A percentile compares a stretch with the other conserved stretches of the same genome.
These are phyloP conservation scores for Fagus sylvatica DNA, from an alignment of 306 rosid genomes.

Conservation along the genomic window DNA sequence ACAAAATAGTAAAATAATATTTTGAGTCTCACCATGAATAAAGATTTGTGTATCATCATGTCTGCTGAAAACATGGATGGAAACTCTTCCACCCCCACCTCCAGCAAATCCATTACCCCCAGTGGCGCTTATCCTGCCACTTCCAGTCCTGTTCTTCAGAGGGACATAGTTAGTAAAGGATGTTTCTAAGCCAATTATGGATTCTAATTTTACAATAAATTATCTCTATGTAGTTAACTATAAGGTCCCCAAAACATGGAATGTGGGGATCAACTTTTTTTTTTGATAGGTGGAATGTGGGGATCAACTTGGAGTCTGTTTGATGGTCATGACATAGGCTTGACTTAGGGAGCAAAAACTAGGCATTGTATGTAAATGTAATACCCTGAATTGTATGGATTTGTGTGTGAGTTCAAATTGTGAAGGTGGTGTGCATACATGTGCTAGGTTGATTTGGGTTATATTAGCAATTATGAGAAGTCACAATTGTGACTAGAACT, in stretches of 20 bases:
- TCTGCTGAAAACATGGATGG: conserved; percentile 78
- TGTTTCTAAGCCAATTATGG: conserved; percentile 33
- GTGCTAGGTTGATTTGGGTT: too few relatives aligned
- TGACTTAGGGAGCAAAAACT: background rate
- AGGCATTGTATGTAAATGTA: background rate
- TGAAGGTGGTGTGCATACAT: too few relatives aligned
- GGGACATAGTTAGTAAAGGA: conserved; percentile 32
- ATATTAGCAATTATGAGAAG: too few relatives aligned
- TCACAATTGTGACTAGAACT: too few relatives aligned
- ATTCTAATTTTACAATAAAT: background rate
- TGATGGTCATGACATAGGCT: background rate
- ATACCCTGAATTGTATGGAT: too few relatives aligned
- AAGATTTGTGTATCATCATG: conserved; percentile 64
- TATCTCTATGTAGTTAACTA: background rate
- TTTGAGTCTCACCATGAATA: conserved; percentile 65
- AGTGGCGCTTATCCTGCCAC: conserved; percentile 72
- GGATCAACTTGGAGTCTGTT: background rate
- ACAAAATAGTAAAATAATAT: conserved; percentile 5
- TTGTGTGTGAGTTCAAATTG: too few relatives aligned
- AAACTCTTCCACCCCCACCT: conserved; percentile 96
- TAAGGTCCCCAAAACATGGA: background rate
- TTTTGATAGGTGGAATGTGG: background rate
- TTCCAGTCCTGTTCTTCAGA: conserved; percentile 82
- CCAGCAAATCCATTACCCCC: conserved; percentile 97
- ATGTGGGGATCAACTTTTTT: background rate